Base-by-base conservation (phyloP, 176 grass and related monocot genomes). In the Musa troglodytarum region DNA sequence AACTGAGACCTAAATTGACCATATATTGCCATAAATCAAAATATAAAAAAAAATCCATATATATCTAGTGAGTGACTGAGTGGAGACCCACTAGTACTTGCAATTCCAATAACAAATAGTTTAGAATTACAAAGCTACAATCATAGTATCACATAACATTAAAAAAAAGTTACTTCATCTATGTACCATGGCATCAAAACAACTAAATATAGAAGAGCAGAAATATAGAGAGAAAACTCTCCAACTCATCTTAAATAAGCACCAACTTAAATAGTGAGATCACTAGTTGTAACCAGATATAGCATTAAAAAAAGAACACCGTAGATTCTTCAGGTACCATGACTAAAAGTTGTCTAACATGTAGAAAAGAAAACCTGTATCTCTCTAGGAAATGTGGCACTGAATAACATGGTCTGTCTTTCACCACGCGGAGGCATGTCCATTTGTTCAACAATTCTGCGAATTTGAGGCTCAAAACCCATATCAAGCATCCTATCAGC, bases 401-500 rank as follows among this genome's bases (percentile, higher is more conserved):
- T 96, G 79, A 92, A 96, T 24, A 96, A 50, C 88, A 96, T 89
- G n/a, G 92, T 96, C 79, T 96, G 92, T 51, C 92, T 91, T 50
- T 81, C 79, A 65, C 92, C 92, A 65, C 80, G 86, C 53, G 89
- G 75, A 1, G 92, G 89, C 88, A 96, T 96, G 68, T 96, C 92
- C 77, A 86, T 92, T 54, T 91, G 88, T 65, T 96, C 92, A 73
- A 96, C 89, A 81, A 92, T 96, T 53, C 92, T 96, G 43, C 93
- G 87, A 49, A 96, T 92, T 50, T 96, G 93, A 76, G 93, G 93
- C 71, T 96, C 93, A 63, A 96, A 96, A 59, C 93, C 93, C 93
- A 96, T 96, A 76, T 96, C 93, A 3, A 96, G 87, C 93, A 96
- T 96, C 52, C 93, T 78, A 86, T 96, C 89, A 72, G 93, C 93